A percentile compares a stretch with the other conserved stretches of the same genome.
phyloP scores from a whole-genome alignment of 306 rosid species.

The Trifolium dubium region DNA sequence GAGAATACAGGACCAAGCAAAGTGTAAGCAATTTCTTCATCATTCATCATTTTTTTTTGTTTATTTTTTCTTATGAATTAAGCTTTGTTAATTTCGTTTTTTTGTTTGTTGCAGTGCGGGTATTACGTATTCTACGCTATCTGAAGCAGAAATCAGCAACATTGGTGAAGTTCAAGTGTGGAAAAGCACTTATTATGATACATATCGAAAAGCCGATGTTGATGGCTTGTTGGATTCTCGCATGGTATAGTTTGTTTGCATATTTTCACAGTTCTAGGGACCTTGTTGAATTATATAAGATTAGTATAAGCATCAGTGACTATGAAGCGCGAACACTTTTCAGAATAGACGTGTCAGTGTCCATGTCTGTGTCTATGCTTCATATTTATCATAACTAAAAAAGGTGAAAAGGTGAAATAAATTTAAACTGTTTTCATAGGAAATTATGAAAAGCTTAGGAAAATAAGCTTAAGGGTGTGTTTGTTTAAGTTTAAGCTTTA shows the following conservation, averaged over 20 bases:
- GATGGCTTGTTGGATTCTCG: constrained; percentile 85
- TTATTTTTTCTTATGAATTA: not conserved
- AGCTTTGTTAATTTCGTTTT: not conserved
- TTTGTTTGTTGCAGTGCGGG: constrained; percentile 59
- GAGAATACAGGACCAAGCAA: constrained; percentile 71
- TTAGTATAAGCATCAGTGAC: too few relatives aligned
- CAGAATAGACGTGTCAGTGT: too few relatives aligned
- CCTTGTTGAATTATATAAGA: too few relatives aligned
- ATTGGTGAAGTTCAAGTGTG: constrained; percentile 76
- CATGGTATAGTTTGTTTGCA: constrained; percentile 57
- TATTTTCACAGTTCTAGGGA: not conserved
- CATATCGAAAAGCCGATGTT: constrained; percentile 41
- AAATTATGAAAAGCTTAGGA: too few relatives aligned
- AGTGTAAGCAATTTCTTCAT: constrained; percentile 50
- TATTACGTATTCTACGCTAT: constrained; percentile 63
- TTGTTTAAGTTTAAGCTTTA: too few relatives aligned
- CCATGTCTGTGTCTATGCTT: too few relatives aligned
- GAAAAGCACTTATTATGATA: constrained; percentile 59
- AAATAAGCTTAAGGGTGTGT: too few relatives aligned
- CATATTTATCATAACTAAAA: too few relatives aligned
- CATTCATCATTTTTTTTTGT: not conserved
- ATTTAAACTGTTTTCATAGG: not conserved
- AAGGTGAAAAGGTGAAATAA: not conserved
- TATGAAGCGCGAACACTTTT: too few relatives aligned
- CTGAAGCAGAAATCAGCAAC: constrained; percentile 69